Evolutionary conservation across 352 stramenopile genomes (phyloP).

Genomic region (Elongisporangium prolatum): DNA sequence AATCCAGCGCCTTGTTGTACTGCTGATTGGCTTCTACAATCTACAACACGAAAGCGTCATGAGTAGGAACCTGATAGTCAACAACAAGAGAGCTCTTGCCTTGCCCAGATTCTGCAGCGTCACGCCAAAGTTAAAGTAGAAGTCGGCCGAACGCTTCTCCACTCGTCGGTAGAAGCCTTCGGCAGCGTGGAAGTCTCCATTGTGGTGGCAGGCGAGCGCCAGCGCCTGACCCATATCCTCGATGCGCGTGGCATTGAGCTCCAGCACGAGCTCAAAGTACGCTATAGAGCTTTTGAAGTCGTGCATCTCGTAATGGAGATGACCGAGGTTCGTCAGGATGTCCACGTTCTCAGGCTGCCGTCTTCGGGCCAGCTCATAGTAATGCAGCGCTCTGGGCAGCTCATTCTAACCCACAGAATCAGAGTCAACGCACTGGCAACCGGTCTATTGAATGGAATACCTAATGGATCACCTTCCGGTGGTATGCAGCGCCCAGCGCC

Average conservation of each 20-base stretch:
- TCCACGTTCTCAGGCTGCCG: slow-evolving; percentile 12
- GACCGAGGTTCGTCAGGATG: slow-evolving; percentile 22
- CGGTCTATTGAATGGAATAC: too few relatives aligned
- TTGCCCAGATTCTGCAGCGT: slow-evolving; percentile 43
- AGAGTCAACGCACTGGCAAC: background rate
- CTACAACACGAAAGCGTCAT: slow-evolving; percentile 19
- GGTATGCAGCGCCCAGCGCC: slow-evolving; percentile 26
- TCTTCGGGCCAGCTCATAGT: slow-evolving; percentile 12
- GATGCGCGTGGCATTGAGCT: slow-evolving; percentile 6
- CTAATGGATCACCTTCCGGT: slow-evolving; percentile 13
- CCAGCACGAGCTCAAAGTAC: slow-evolving; percentile 12
- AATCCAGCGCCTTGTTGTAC: slow-evolving; percentile 35
- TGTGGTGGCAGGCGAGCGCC: slow-evolving; percentile 34
- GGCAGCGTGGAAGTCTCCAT: slow-evolving; percentile 18
- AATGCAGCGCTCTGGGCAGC: slow-evolving; percentile 15
- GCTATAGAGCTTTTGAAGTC: slow-evolving; percentile 11
- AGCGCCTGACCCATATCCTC: slow-evolving; percentile 16
- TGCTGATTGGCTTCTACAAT: slow-evolving; percentile 34
- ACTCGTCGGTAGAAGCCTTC: slow-evolving; percentile 25
- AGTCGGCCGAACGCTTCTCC: slow-evolving; percentile 15
- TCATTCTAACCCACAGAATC: slow-evolving; percentile 10
- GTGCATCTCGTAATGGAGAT: slow-evolving; percentile 24
- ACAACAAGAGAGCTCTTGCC: slow-evolving; percentile 15
- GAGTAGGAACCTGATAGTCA: too few relatives aligned
- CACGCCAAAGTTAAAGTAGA: slow-evolving; percentile 52